Base-by-base conservation (phyloP, 257 asterid genomes). In the Scutellaria galericulata region DNA sequence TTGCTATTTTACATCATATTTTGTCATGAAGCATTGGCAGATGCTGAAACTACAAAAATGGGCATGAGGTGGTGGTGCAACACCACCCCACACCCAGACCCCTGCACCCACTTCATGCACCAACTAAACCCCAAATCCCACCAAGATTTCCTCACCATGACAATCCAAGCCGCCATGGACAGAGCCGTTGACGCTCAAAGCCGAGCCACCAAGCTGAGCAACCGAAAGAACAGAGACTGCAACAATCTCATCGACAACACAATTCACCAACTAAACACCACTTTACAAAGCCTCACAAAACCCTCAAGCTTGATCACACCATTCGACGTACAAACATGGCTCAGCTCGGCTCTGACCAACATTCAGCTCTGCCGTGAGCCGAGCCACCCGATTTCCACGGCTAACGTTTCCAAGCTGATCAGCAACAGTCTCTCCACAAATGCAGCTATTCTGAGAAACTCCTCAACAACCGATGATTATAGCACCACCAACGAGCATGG, bases 281-380 rank as follows among this genome's bases (percentile, higher is more conserved):
- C 90, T 3, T 64, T 89, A 0, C 62, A 77, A 10, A 76, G 79
- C 61, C 73, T 85, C 20, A 54, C 0, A 31, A 7, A 14, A 11
- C 14, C 37, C 59, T 1, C 35, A 9, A 81, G 79, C 76, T 7
- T 61, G 20, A 40, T 60, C 51, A 37, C 79, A 3, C 80, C 64
- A 20, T 70, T 64, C 37, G 93, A 91, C 74, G 80, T 81, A 1
- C 97, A 89, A 48, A 91, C 96, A 35, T 91, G 97, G 97, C 93
- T 91, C n/a, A 87, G 95, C 74, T 72, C 96, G 0, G 89, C 97
- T 2, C 68, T 86, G 35, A 89, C 97, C 0, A 81, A 81, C 77
- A 59, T 91, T 27, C 86, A 89, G 7, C 86, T 80, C 9, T 90
- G 93, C 71, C 60, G 73, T 66, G 84, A 1, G 88, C 86, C 1